Conservation (phyloP, 1,284 basidiomycete species). For the Leccinum holopus region DNA sequence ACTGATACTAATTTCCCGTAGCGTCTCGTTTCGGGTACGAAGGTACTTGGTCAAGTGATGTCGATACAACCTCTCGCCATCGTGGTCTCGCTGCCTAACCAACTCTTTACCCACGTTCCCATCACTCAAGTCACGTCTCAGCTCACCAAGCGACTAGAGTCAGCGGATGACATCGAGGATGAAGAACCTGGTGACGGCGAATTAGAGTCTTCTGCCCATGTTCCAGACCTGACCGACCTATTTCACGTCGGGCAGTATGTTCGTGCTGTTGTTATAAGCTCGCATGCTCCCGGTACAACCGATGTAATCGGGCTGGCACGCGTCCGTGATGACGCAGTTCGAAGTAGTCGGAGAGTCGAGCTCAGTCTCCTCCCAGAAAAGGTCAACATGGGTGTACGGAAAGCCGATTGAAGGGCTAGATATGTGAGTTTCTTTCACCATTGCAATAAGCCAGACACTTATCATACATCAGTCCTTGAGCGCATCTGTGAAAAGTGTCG, state of each 20-base stretch:
- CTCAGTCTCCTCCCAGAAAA: slow-evolving; percentile 82
- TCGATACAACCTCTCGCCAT: slow-evolving; percentile 89
- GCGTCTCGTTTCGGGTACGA: slow-evolving; percentile 84
- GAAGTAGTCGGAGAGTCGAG: slow-evolving; percentile 79
- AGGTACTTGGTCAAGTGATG: slow-evolving; percentile 83
- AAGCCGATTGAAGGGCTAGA: slow-evolving; percentile 75
- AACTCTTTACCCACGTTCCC: slow-evolving; percentile 92
- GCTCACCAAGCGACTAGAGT: slow-evolving; percentile 72
- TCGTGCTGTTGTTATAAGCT: slow-evolving; percentile 70
- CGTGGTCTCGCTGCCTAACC: slow-evolving; percentile 91
- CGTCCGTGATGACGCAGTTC: slow-evolving; percentile 63
- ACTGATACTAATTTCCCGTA: slow-evolving; percentile 32
- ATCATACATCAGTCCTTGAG: slow-evolving; percentile 57
- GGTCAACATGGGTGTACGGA: slow-evolving; percentile 82
- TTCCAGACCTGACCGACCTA: slow-evolving; percentile 73
- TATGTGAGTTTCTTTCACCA: slow-evolving; percentile 51
- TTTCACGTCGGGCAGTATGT: slow-evolving; percentile 89
- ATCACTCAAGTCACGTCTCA: slow-evolving; percentile 92
- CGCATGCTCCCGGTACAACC: slow-evolving; percentile 62
- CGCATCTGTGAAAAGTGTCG: slow-evolving; percentile 79
- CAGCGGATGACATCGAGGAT: slow-evolving; percentile 49
- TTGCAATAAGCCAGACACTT: slow-evolving; percentile 2
- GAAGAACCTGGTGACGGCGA: slow-evolving; percentile 47
- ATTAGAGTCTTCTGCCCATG: slow-evolving; percentile 36
- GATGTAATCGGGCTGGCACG: slow-evolving; percentile 56